Evolutionary conservation across 2,329 filamentous ascomycete genomes (phyloP), one percentile per base, ranked within the genome.

Genomic region (Pseudogymnoascus sp.): DNA sequence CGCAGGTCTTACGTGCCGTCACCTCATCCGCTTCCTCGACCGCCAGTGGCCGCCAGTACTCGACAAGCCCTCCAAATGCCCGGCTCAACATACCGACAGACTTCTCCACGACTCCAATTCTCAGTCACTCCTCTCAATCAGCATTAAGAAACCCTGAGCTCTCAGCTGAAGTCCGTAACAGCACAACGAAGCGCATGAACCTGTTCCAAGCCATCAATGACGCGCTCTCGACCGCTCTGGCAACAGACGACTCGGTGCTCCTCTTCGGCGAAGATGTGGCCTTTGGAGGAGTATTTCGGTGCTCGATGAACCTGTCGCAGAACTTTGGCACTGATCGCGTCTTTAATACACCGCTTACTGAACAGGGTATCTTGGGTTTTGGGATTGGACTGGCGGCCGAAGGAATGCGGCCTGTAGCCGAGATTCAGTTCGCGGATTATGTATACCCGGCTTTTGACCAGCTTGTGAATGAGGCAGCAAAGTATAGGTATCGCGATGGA

Each of bases 231-330:
- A 90, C 88, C 64, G 91, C 93, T 23, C 82, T 99, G 28, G 85
- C 88, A 14, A 85, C 88, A 37, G 93, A 97, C 70, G 91, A 96
- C 67, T 87, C 88, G 16, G 91, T 96, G 21, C 79, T 97, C 63
- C 82, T 99, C 8, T 99, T 99, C 71, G 95, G 95, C 43, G 95
- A 99, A 76, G 95, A 99, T 73, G 92, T 99, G 6, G 91, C 95
- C 12, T 99, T 99, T 70, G 95, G 95, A 43, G 95, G 95, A 61
- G 95, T 99, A 14, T 99, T 99, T 72, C 85, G 95, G 63, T 97
- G 92, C 76, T 93, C 91, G 33, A 93, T 95, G 86, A 91, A 93
- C 69, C 82, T 99, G 14, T 87, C 91, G 33, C 89, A 92, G 65
- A 91, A 91, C 62, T 96, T 95, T 74, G 95, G 95, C 7, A 83